Conservation (phyloP, 202 grass and related monocot species). For the Panicum virgatum region DNA sequence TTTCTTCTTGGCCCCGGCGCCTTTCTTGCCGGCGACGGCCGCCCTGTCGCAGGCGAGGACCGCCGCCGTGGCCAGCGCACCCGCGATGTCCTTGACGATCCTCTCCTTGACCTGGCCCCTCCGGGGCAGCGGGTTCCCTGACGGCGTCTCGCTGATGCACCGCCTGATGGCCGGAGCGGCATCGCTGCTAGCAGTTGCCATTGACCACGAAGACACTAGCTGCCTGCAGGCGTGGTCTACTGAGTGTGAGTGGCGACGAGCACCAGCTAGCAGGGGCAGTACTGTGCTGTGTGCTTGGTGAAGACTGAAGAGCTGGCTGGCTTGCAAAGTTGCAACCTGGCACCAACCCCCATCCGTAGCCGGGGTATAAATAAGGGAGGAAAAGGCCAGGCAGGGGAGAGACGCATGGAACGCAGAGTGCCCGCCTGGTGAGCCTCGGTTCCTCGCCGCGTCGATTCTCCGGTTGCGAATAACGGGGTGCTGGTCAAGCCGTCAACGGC, state of each 20-base stretch:
- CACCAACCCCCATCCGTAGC: not conserved
- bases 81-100: conserved; percentile 43
- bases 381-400: not conserved
- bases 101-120: conserved; percentile 63
- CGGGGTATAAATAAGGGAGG: not conserved
- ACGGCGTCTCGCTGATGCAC: conserved; percentile 23
- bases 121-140: conserved; percentile 61
- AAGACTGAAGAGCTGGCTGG: not conserved
- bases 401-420: not conserved
- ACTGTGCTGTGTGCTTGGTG: not conserved
- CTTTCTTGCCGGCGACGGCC: conserved; percentile 1
- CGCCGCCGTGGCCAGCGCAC: conserved; percentile 22
- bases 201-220: not conserved
- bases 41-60: conserved; percentile 10
- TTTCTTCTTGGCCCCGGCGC: not conserved
- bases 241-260: too few relatives aligned
- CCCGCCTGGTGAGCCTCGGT: not conserved
- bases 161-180: not conserved
- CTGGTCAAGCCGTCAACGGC: too few relatives aligned
- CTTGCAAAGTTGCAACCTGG: not conserved
- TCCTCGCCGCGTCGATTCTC: not conserved
- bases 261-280: too few relatives aligned
- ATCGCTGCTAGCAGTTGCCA: conserved; percentile 1
- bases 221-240: too few relatives aligned
- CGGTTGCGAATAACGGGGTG: not conserved